Conservation (phyloP, 2,329 filamentous ascomycete genomes). For the Onygenales sp. region DNA sequence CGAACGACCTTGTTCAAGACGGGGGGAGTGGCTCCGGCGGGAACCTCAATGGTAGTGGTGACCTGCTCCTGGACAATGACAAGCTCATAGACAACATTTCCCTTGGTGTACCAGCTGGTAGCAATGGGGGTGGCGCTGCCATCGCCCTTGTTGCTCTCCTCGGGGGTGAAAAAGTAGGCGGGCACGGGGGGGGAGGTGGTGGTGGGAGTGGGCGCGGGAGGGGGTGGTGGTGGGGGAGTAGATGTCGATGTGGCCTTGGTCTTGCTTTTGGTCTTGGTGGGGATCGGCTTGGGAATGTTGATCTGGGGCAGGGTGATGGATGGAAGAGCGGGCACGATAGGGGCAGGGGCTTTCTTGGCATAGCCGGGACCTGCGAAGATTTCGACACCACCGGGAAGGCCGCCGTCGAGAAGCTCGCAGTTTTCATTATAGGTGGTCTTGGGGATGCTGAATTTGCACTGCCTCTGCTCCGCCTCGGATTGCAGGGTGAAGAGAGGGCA, state of each 20-base stretch:
- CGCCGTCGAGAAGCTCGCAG: slow-evolving; percentile 43
- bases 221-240: neutral
- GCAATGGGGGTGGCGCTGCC: neutral
- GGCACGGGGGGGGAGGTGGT: neutral
- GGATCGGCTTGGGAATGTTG: neutral
- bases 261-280: neutral
- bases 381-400: slow-evolving; percentile 56
- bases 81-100: slow-evolving; percentile 9
- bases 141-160: neutral
- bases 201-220: neutral
- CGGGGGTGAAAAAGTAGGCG: neutral
- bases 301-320: neutral
- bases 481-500: slow-evolving; percentile 69
- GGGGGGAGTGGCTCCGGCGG: slow-evolving; percentile 1
- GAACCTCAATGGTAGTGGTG: slow-evolving; percentile 7
- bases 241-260: neutral
- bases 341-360: slow-evolving; percentile 1
- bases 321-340: neutral
- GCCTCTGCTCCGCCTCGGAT: slow-evolving; percentile 39
- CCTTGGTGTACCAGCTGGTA: slow-evolving; percentile 9
- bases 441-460: slow-evolving; percentile 58
- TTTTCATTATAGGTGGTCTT: slow-evolving; percentile 49
- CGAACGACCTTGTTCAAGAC: neutral
- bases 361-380: slow-evolving; percentile 39
- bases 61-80: slow-evolving; percentile 7